These are phyloP conservation scores for Didymellaceae sp. DNA, from an alignment of 2,329 filamentous ascomycete species.

Conservation along the genomic window DNA sequence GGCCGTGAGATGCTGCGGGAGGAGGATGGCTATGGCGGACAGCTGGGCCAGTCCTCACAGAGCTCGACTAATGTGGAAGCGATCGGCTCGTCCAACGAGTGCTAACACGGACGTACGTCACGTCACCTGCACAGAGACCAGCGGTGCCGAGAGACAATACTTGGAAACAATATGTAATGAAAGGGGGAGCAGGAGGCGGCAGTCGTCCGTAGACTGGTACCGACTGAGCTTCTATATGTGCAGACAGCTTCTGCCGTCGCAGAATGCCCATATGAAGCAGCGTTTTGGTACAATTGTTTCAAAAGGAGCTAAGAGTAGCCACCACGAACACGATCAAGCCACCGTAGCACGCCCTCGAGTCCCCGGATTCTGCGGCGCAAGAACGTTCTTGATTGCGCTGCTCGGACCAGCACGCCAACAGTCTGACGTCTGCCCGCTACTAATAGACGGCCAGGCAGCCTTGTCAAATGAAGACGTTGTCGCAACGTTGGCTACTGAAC, in stretches of 20 bases:
- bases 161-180: constrained; percentile 11
- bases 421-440: constrained; percentile 4
- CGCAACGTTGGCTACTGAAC: constrained; percentile 1
- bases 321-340: constrained; percentile 18
- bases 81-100: constrained; percentile 37
- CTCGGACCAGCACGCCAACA: constrained; percentile 9
- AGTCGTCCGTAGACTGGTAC: background rate
- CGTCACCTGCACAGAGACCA: constrained; percentile 24
- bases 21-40: constrained; percentile 28
- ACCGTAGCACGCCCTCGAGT: constrained; percentile 14
- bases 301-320: constrained; percentile 19
- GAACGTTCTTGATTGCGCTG: constrained; percentile 14
- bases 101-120: constrained; percentile 37
- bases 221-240: constrained; percentile 18
- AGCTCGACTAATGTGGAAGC: constrained; percentile 20
- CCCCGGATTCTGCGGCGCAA: constrained; percentile 6
- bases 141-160: constrained; percentile 22
- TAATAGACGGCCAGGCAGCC: constrained; percentile 4
- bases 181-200: constrained; percentile 8
- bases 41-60: constrained; percentile 20
- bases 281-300: constrained; percentile 33
- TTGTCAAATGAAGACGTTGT: constrained; percentile 1
- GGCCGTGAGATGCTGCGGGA: constrained; percentile 25
- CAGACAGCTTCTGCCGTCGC: constrained; percentile 23
- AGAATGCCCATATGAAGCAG: constrained; percentile 33